Base-by-base conservation (phyloP, 257 asterid genomes). In the Paraleonurus japonicus region DNA sequence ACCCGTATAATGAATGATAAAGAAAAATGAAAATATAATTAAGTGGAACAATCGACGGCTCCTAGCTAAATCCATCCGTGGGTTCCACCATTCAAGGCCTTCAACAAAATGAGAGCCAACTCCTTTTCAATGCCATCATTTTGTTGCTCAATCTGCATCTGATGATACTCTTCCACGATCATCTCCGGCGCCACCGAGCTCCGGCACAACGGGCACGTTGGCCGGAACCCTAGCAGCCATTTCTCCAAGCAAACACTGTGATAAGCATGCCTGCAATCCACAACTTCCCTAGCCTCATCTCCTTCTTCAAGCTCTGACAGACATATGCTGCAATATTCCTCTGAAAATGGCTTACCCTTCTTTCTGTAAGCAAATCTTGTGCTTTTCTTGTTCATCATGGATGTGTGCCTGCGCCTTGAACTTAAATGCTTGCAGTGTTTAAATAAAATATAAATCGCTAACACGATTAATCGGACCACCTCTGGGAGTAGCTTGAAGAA, bases 201-300 rank as follows among this genome's bases (percentile, higher is more conserved):
- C 75, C 93, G 75, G 73, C 93, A 87, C 13, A 89, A 68, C 6
- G 96, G 96, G 70, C 96, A 89, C 9, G 87, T 80, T 1, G 81
- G 81, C 16, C 58, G 65, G 55, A 61, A 37, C 7, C 68, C 24
- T 4, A 54, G 67, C 86, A 89, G 55, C 74, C 24, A 83, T 33
- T 50, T 77, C 72, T 85, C 90, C 16, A 87, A 23, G 60, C 96
- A 89, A 13, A 63, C 66, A 12, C 67, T 67, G 28, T 89, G 96
- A 67, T 81, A 89, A 0, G 22, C 62, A 33, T 89, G 96, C 39
- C 48, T 53, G 74, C 96, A 89, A 2, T 77, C 75, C 58, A 65
- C 72, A 5, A 89, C 69, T 28, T 77, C 71, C 57, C 79, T 80
- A 6, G 81, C 84, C 28, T 64, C 80, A 3, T 87, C 93, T 1